These are phyloP conservation scores for Nigrospora sphaerica DNA, from an alignment of 2,329 filamentous ascomycete genomes.

Conservation along the genomic window DNA sequence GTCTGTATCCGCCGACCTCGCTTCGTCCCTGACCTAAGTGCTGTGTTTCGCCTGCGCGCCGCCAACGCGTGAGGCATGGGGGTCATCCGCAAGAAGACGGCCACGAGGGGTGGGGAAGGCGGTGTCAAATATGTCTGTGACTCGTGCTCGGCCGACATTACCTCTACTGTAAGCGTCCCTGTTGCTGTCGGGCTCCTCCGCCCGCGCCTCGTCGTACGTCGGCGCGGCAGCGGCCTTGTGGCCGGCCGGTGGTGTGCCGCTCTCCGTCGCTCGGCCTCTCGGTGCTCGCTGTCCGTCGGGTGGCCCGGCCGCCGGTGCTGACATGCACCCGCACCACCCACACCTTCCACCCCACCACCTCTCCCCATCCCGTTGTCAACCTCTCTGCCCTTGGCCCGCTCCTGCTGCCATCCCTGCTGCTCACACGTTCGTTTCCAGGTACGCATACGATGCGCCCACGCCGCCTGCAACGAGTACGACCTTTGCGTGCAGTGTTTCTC, in stretches of 20 bases:
- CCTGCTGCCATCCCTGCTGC: neutral
- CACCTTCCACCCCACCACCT: too few species aligned
- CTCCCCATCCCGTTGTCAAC: too few species aligned
- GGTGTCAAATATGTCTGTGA: constrained; percentile 97
- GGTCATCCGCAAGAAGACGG: constrained; percentile 93
- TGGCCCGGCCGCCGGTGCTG: too few species aligned
- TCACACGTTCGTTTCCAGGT: constrained; percentile 50
- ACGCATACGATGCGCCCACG: constrained; percentile 83
- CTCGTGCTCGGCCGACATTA: constrained; percentile 93
- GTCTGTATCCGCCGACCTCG: too few species aligned
- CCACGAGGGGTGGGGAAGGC: constrained; percentile 75
- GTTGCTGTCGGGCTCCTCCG: neutral
- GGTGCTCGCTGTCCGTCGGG: too few species aligned
- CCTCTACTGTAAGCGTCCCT: constrained; percentile 69
- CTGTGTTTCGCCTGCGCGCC: too few species aligned
- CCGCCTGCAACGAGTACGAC: constrained; percentile 86
- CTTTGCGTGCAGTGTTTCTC: constrained; percentile 94
- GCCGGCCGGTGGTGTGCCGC: too few species aligned
- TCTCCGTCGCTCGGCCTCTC: too few species aligned
- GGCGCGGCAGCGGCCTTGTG: neutral
- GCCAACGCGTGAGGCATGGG: constrained; percentile 53
- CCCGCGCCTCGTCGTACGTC: neutral
- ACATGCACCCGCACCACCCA: too few species aligned
- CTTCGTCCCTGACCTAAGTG: too few species aligned
- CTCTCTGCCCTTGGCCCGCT: too few species aligned